phyloP scores from a whole-genome alignment of 2,329 filamentous ascomycete genomes.

The Aureobasidium vineae region DNA sequence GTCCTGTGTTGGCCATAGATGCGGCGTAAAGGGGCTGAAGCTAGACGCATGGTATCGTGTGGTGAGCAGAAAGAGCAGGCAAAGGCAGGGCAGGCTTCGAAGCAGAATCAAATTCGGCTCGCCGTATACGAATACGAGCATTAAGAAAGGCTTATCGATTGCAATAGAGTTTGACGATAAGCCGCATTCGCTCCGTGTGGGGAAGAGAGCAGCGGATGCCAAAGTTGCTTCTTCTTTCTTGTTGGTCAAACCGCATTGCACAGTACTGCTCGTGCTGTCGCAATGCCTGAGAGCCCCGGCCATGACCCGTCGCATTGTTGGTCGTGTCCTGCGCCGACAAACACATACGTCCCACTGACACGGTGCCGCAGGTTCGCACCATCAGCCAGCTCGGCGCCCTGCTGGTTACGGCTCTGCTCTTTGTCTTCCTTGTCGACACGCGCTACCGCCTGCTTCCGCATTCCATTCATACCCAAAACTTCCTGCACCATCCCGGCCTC shows the following conservation, averaged over 20 bases:
- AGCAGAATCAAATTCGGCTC: conserved; percentile 11
- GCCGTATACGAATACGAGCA: background rate
- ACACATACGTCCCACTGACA: background rate
- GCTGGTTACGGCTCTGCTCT: conserved; percentile 60
- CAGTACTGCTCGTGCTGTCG: conserved; percentile 1
- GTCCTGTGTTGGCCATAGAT: conserved; percentile 12
- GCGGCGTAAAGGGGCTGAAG: background rate
- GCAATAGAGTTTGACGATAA: conserved; percentile 13
- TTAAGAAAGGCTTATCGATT: background rate
- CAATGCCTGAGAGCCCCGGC: conserved; percentile 2
- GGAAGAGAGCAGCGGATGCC: conserved; percentile 12
- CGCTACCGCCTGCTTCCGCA: conserved; percentile 83
- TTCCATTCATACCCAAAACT: conserved; percentile 82
- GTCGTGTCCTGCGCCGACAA: background rate
- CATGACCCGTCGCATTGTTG: conserved; percentile 32
- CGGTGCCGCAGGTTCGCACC: conserved; percentile 51
- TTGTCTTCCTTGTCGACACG: conserved; percentile 81
- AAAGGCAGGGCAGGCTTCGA: background rate
- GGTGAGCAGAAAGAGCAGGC: background rate
- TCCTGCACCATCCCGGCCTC: conserved; percentile 72
- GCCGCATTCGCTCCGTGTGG: background rate
- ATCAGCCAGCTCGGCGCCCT: conserved; percentile 71
- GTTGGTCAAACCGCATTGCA: background rate
- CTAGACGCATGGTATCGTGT: conserved; percentile 1
- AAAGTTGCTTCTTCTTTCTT: conserved; percentile 4